Evolutionary conservation across 2,329 filamentous ascomycete species (phyloP).

Genomic region (Colletotrichum scovillei): DNA sequence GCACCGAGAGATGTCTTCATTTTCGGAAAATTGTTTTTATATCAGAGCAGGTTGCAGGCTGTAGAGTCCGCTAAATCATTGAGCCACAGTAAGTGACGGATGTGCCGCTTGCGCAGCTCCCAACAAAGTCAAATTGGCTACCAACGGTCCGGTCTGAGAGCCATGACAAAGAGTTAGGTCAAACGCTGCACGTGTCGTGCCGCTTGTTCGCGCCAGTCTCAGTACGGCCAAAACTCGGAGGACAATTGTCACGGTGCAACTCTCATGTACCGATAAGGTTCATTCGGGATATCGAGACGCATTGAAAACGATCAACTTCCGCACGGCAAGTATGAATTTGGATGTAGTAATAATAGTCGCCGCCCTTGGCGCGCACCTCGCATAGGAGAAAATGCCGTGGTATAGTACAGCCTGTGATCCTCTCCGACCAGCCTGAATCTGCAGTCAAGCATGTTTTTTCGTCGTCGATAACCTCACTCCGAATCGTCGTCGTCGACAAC

Average conservation of each 20-base stretch:
- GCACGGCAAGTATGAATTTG: not conserved
- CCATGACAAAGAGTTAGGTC: slow-evolving; percentile 18
- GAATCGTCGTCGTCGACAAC: slow-evolving; percentile 72
- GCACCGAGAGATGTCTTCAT: not conserved
- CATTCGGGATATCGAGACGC: not conserved
- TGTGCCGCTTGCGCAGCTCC: not conserved
- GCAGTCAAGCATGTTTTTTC: not conserved
- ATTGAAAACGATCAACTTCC: not conserved
- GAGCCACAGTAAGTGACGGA: slow-evolving; percentile 1
- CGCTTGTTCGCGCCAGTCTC: slow-evolving; percentile 18
- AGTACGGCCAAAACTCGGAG: not conserved
- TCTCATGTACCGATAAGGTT: not conserved
- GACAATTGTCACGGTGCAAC: not conserved
- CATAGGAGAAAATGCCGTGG: slow-evolving; percentile 9
- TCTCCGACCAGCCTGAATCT: not conserved
- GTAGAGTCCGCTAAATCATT: not conserved
- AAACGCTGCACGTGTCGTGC: slow-evolving; percentile 20
- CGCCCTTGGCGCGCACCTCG: not conserved
- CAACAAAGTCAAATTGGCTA: slow-evolving; percentile 26
- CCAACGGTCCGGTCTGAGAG: slow-evolving; percentile 16
- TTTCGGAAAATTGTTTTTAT: not conserved
- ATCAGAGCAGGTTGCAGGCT: not conserved
- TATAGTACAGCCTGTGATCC: slow-evolving; percentile 15
- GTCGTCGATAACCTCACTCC: slow-evolving; percentile 42
- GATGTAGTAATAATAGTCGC: not conserved